A percentile compares a stretch with the other conserved stretches of the same genome.
Evolutionary conservation across 768 basidiomycete species (phyloP).

Genomic region (Tylopilus felleus): DNA sequence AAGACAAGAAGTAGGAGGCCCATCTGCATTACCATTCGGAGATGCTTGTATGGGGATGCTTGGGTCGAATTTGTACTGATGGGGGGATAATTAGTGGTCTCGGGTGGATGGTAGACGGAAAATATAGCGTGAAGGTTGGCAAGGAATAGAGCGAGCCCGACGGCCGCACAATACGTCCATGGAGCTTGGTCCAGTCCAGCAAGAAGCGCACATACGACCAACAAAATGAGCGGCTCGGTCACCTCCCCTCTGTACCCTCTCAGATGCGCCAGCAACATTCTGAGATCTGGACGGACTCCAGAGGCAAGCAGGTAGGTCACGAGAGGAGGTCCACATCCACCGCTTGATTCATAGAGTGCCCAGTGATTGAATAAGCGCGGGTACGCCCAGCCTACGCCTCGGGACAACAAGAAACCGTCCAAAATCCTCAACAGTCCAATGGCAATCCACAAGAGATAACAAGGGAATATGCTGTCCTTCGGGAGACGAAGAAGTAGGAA

Average conservation of each 20-base stretch:
- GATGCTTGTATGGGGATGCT: conserved; percentile 1
- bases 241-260: conserved; percentile 15
- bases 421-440: conserved; percentile 18
- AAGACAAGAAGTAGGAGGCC: conserved; percentile 20
- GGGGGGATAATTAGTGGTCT: neutral
- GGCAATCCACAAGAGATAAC: conserved; percentile 23
- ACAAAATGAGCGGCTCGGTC: conserved; percentile 9
- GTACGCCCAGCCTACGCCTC: conserved; percentile 36
- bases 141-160: conserved; percentile 24
- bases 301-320: conserved; percentile 20
- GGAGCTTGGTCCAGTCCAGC: conserved; percentile 34
- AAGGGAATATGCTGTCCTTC: conserved; percentile 1
- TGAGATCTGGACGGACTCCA: conserved; percentile 13
- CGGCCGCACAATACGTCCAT: conserved; percentile 38
- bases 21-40: conserved; percentile 16
- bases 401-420: conserved; percentile 22
- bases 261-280: neutral
- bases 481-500: conserved; percentile 15
- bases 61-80: neutral
- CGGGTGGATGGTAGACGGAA: neutral
- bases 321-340: conserved; percentile 37
- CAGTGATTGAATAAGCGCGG: conserved; percentile 40
- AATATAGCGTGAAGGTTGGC: conserved; percentile 10
- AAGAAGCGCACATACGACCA: conserved; percentile 12
- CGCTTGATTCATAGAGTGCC: conserved; percentile 36